Evolutionary conservation across 805 yeast genomes (phyloP).

Genomic region (Candida wancherniae): DNA sequence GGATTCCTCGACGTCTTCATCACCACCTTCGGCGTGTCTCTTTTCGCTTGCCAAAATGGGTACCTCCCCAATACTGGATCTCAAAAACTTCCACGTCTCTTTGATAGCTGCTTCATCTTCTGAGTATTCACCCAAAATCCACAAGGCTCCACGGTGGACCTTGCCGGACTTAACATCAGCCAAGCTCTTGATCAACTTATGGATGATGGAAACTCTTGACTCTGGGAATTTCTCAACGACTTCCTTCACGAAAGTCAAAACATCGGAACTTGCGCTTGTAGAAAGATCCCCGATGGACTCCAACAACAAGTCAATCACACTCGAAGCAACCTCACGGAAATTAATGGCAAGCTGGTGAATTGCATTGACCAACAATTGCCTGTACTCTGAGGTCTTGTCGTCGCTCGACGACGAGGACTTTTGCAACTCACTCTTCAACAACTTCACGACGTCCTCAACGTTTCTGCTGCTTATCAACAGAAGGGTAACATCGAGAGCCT

Average conservation of each 20-base stretch:
- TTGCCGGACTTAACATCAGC: conserved; percentile 76
- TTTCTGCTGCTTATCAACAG: conserved; percentile 78
- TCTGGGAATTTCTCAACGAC: conserved; percentile 89
- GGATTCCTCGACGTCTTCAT: conserved; percentile 22
- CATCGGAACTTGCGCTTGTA: conserved; percentile 82
- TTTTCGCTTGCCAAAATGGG: conserved; percentile 79
- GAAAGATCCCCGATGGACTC: conserved; percentile 84
- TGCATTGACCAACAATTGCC: conserved; percentile 82
- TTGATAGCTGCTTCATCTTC: conserved; percentile 66
- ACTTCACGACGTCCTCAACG: conserved; percentile 88
- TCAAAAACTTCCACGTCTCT: conserved; percentile 80
- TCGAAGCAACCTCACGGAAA: conserved; percentile 87
- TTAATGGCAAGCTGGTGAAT: conserved; percentile 85
- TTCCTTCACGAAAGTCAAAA: conserved; percentile 87
- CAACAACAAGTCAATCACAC: conserved; percentile 80
- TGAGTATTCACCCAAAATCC: conserved; percentile 95
- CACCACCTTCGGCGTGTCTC: conserved; percentile 28
- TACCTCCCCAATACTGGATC: conserved; percentile 81
- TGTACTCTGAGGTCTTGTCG: conserved; percentile 79
- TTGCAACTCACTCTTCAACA: conserved; percentile 86
- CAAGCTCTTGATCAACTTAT: conserved; percentile 58
- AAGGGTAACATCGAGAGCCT: conserved; percentile 82
- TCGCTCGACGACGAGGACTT: conserved; percentile 65
- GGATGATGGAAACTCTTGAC: conserved; percentile 60
- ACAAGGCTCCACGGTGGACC: conserved; percentile 87